phyloP scores from a whole-genome alignment of 2,329 filamentous ascomycete genomes.

The Purpureocillium takamizusanense region DNA sequence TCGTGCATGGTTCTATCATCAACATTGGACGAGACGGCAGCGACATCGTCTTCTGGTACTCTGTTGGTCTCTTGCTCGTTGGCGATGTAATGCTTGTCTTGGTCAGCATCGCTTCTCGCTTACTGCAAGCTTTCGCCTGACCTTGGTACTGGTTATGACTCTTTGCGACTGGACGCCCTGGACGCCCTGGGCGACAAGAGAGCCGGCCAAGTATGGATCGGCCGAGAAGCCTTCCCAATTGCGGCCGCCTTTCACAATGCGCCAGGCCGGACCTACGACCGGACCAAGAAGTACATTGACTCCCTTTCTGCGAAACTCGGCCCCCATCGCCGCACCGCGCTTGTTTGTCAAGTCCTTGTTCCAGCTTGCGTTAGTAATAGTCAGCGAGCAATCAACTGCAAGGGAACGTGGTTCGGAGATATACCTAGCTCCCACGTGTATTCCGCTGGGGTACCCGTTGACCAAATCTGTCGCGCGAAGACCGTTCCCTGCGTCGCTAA shows the following conservation, averaged over 20 bases:
- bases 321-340: constrained; percentile 64
- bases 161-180: constrained; percentile 27
- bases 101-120: neutral
- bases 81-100: constrained; percentile 58
- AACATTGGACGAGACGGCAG: constrained; percentile 46
- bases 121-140: constrained; percentile 7
- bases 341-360: constrained; percentile 9
- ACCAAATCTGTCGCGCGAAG: constrained; percentile 31
- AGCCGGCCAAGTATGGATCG: constrained; percentile 51
- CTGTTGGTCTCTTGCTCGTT: constrained; percentile 70
- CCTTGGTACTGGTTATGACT: constrained; percentile 59
- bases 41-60: constrained; percentile 50
- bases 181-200: constrained; percentile 39
- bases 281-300: constrained; percentile 72
- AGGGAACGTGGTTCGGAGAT: neutral
- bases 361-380: no score
- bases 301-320: constrained; percentile 68
- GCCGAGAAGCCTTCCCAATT: constrained; percentile 49
- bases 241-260: constrained; percentile 50
- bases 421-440: constrained; percentile 19
- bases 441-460: constrained; percentile 27
- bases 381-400: neutral
- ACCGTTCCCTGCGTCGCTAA: constrained; percentile 33
- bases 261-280: constrained; percentile 57
- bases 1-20: constrained; percentile 11